phyloP scores from a whole-genome alignment of 148 eudicot species.

The Amaranthus palmeri region DNA sequence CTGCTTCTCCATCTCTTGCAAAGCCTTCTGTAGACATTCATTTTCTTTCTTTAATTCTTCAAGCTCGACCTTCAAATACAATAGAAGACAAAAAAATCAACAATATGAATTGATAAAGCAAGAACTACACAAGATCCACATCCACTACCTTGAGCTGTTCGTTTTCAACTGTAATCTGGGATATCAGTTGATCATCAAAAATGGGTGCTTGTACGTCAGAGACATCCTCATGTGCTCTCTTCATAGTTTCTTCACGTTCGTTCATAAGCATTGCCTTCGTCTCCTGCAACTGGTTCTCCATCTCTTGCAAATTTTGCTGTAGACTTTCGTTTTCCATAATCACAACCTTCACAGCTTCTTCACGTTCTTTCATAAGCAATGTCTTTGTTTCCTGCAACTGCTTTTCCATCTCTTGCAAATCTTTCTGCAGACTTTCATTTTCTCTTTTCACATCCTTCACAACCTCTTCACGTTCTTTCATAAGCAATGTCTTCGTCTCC shows the following conservation, averaged over 20 bases:
- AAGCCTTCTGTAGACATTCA: constrained; percentile 50
- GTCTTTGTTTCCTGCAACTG: constrained; percentile 56
- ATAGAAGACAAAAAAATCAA: neutral
- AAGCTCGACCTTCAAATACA: constrained; percentile 43
- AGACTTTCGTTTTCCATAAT: constrained; percentile 15
- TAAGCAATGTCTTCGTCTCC: no score
- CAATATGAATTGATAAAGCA: neutral
- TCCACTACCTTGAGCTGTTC: constrained; percentile 60
- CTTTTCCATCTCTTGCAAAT: constrained; percentile 60
- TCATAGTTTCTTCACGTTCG: constrained; percentile 51
- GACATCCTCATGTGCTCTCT: constrained; percentile 36
- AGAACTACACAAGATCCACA: neutral
- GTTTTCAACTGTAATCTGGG: constrained; percentile 58
- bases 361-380: constrained; percentile 50
- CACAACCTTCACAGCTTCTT: constrained; percentile 27
- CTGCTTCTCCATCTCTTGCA: constrained; percentile 60
- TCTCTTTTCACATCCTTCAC: constrained; percentile 50
- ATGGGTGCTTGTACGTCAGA: constrained; percentile 37
- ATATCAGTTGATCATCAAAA: constrained; percentile 42
- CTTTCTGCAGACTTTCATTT: constrained; percentile 51
- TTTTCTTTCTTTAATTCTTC: constrained; percentile 79
- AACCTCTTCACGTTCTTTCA: no score
- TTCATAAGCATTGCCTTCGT: constrained; percentile 46
- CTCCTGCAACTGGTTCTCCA: constrained; percentile 54
- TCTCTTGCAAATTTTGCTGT: constrained; percentile 61